These are phyloP conservation scores for Fusarium buharicum DNA, from an alignment of 2,329 filamentous ascomycete species.

Conservation along the genomic window DNA sequence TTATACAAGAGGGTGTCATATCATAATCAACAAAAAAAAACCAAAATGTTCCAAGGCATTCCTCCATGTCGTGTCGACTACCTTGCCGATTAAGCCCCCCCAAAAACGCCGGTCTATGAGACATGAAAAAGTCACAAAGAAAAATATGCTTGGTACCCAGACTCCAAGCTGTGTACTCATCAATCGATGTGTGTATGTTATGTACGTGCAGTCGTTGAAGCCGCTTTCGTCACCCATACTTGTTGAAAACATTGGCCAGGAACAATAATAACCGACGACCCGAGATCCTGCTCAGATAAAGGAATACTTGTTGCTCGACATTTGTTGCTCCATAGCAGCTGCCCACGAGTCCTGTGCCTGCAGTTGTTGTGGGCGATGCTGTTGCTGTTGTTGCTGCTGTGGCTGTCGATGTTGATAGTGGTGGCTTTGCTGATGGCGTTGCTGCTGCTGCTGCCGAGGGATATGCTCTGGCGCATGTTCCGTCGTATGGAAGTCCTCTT, in stretches of 20 bases:
- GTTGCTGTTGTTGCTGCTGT: conserved; percentile 26
- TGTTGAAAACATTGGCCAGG: conserved; percentile 17
- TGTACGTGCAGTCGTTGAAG: neutral
- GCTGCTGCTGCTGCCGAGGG: conserved; percentile 29
- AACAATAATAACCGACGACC: conserved; percentile 24
- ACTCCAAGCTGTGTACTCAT: conserved; percentile 40
- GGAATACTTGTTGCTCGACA: conserved; percentile 47
- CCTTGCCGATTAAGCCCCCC: conserved; percentile 7
- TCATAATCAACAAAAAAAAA: conserved; percentile 26
- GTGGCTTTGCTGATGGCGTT: conserved; percentile 26
- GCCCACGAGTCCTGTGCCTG: conserved; percentile 52
- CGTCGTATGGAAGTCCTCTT: conserved; percentile 56
- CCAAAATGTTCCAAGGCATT: conserved; percentile 18
- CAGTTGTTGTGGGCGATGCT: conserved; percentile 35
- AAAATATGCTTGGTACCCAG: conserved; percentile 35
- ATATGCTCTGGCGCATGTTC: conserved; percentile 52
- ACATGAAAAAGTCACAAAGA: conserved; percentile 27
- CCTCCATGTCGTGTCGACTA: conserved; percentile 15
- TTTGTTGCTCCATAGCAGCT: conserved; percentile 47
- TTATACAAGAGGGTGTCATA: conserved; percentile 39
- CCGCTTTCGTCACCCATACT: conserved; percentile 10
- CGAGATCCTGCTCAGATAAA: conserved; percentile 48
- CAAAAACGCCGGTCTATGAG: conserved; percentile 42
- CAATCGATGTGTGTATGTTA: conserved; percentile 13
- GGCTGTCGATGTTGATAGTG: conserved; percentile 26